phyloP scores from a whole-genome alignment of 371 early-diverging fungal genomes.

The Apophysomyces elegans region DNA sequence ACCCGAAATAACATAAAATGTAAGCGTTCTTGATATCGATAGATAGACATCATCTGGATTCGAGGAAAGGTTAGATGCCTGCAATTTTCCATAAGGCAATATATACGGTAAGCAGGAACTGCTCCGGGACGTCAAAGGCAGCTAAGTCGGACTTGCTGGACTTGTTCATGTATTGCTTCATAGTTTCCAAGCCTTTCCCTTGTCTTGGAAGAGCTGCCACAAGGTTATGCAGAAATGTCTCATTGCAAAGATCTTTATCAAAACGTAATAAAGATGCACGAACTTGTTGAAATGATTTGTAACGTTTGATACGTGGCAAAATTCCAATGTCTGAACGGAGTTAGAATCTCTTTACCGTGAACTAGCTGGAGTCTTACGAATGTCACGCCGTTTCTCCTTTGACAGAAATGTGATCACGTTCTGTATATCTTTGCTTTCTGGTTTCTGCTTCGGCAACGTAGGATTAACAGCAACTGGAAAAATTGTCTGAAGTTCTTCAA shows the following conservation, averaged over 20 bases:
- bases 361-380: not conserved
- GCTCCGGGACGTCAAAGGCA: slow-evolving; percentile 52
- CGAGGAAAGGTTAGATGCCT: not conserved
- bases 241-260: slow-evolving; percentile 47
- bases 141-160: slow-evolving; percentile 27
- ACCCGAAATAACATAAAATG: slow-evolving; percentile 51
- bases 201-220: slow-evolving; percentile 41
- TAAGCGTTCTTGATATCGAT: slow-evolving; percentile 54
- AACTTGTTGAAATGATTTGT: slow-evolving; percentile 38
- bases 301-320: slow-evolving; percentile 37
- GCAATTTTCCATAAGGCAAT: not conserved
- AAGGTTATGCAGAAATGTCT: slow-evolving; percentile 54
- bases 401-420: not conserved
- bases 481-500: not conserved
- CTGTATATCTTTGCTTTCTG: not conserved
- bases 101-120: slow-evolving; percentile 29
- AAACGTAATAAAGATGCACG: slow-evolving; percentile 37
- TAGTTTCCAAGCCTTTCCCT: slow-evolving; percentile 47
- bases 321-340: slow-evolving; percentile 41
- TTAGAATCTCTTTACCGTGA: not conserved
- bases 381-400: not conserved
- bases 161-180: slow-evolving; percentile 49
- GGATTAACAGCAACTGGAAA: not conserved
- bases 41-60: slow-evolving; percentile 51
- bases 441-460: not conserved